Evolutionary conservation across 441 rosid species (phyloP).

Genomic region (Arabidopsis hybrid): DNA sequence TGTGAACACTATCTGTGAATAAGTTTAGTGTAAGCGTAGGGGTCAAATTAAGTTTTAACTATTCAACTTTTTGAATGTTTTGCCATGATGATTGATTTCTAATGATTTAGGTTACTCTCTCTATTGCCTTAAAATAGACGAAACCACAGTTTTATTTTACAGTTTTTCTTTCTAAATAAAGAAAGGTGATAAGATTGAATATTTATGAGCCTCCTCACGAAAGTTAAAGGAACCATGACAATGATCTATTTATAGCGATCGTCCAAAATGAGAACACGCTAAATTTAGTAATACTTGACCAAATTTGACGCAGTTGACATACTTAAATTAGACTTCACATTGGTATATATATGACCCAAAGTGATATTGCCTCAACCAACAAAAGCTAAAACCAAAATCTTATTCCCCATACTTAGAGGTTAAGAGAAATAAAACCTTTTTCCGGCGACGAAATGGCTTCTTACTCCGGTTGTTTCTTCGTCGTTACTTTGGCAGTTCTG

Average conservation of each 20-base stretch:
- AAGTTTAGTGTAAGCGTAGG: slow-evolving; percentile 33
- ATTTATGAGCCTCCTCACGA: background rate
- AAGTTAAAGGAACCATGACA: background rate
- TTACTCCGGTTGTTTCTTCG: slow-evolving; percentile 26
- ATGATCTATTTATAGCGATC: background rate
- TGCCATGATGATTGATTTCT: background rate
- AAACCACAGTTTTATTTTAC: background rate
- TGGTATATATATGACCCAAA: slow-evolving; percentile 2
- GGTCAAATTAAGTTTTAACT: background rate
- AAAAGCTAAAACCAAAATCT: slow-evolving; percentile 33
- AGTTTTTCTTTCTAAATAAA: slow-evolving; percentile 4
- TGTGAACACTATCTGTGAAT: slow-evolving; percentile 33
- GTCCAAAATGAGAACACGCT: background rate
- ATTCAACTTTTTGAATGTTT: background rate
- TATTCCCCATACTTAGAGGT: slow-evolving; percentile 13
- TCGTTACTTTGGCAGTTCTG: slow-evolving; percentile 30
- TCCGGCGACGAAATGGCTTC: slow-evolving; percentile 37
- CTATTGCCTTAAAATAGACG: background rate
- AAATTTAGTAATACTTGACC: slow-evolving; percentile 6
- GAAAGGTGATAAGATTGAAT: background rate
- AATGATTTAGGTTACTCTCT: background rate
- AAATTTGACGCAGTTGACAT: slow-evolving; percentile 1
- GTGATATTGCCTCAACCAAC: background rate
- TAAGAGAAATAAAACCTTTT: slow-evolving; percentile 9
- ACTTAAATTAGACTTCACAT: slow-evolving; percentile 15